Evolutionary conservation across 2,329 filamentous ascomycete species (phyloP), one percentile per base, ranked within the genome.

Genomic region (Ilyonectria mors-panacis): DNA sequence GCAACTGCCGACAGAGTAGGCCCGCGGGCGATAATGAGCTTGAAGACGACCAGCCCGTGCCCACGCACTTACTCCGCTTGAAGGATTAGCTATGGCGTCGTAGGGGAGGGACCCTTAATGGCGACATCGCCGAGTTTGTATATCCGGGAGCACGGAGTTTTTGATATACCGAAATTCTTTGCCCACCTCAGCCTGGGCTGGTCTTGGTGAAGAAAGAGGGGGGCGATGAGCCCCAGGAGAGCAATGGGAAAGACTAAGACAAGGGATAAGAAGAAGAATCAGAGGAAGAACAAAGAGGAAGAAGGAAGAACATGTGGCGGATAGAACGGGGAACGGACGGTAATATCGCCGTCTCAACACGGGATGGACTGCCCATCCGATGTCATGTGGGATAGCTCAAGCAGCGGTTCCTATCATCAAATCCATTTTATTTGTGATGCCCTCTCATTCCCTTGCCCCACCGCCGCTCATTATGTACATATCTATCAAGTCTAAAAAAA

Each of bases 1-100:
- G 77, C 81, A 88, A 75, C 75, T 88, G 39, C 86, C 86, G n/a
- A 69, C 61, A 19, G 65, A 72, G 58, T 70, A 73, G 65, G 55
- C 54, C 50, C 45, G 50, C 30, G 39, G 51, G 44, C 35, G 30
- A 55, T 62, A 51, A 68, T 65, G 59, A 72, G 59, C 63, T 73
- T 65, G 60, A 69, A 68, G 58, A 75, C 62, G 67, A 68, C 57
- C 63, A 72, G 63, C 53, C 60, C 26, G 45, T 66, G 68, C 60
- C 56, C 48, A 71, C 64, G 42, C 63, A 55, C 62, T 55, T 51
- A 59, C 50, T 42, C 53, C 53, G 61, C n/a, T 61, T 61, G n/a
- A 64, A 61, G 53, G 28, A 66, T 64, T 51, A 48, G 67, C 68
- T 45, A 66, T 57, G 62, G 59, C 58, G 48, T 55, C 53, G 19